Evolutionary conservation across 2,329 filamentous ascomycete species (phyloP), one percentile per base, ranked within the genome.

Genomic region (Exophiala dermatitidis): DNA sequence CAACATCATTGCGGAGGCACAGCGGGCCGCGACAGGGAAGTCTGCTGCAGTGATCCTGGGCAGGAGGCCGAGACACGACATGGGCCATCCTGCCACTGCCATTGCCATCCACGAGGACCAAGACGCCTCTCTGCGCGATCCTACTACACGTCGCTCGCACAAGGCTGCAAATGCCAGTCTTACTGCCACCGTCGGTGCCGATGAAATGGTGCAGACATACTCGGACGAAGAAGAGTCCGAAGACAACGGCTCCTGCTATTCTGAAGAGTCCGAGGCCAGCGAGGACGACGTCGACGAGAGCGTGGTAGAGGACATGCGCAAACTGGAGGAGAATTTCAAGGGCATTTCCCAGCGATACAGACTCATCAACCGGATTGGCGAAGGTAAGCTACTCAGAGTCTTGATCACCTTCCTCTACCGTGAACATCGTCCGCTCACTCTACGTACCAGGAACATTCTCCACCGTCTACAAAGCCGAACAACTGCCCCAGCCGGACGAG

Each of bases 401-500:
- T 26, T 38, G 50, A 8, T 33, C 29, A n/a, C 41, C 36, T 12
- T 7, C 50, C 52, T 57, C 50, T 44, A 41, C 38, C 56, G 55
- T 19, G 26, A 19, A 43, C 33, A 52, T 40, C 42, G 33, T 42
- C 12, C 57, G 64, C 28, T 57, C 46, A 44, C 8, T 47, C 19
- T n/a, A 5, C 19, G 19, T 19, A 19, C 19, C 60, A 95, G 90
- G 93, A 53, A 98, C 93, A 1, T 98, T 98, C 68, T 97, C 93
- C 0, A 97, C 93, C 1, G 93, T 98, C 8, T 98, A 98, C 78
- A 98, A 98, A 70, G 93, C 94, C 19, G 90, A 97, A 70, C 93
- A 98, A 67, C 73, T 97, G 29, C 77, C 41, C 47, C 53, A 85
- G 52, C 95, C 96, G 68, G 81, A 93, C 60, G 76, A 79, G 54